A percentile compares a stretch with the other conserved stretches of the same genome.
Evolutionary conservation across 306 rosid species (phyloP).

Genomic region (Purshia tridentata): DNA sequence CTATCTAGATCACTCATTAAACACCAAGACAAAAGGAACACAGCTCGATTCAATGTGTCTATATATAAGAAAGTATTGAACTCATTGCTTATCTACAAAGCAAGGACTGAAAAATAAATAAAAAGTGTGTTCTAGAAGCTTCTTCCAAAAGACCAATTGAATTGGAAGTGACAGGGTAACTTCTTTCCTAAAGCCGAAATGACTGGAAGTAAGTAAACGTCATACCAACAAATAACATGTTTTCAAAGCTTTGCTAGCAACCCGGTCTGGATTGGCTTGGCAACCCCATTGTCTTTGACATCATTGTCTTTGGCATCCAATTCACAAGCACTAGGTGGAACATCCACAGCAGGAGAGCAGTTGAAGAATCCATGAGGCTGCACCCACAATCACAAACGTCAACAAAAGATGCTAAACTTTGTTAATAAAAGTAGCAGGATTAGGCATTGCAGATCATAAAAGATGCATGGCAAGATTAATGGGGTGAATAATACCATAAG

Average conservation of each 20-base stretch:
- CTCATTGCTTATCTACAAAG: no score
- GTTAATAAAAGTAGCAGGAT: background rate
- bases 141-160: background rate
- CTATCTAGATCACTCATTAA: no score
- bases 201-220: background rate
- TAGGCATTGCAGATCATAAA: slow-evolving; percentile 1
- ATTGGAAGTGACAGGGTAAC: background rate
- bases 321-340: slow-evolving; percentile 61
- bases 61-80: no score
- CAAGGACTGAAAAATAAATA: no score
- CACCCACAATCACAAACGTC: slow-evolving; percentile 25
- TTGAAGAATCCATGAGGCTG: slow-evolving; percentile 96
- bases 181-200: no score
- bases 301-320: slow-evolving; percentile 46
- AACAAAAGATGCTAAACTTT: background rate
- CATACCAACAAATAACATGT: background rate
- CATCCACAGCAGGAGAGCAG: slow-evolving; percentile 81
- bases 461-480: background rate
- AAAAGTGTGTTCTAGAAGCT: background rate
- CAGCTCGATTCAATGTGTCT: no score
- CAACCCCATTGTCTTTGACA: slow-evolving; percentile 29
- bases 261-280: slow-evolving; percentile 36
- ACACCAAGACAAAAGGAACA: no score
- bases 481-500: slow-evolving; percentile 58
- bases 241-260: slow-evolving; percentile 47